Evolutionary conservation across 441 rosid species (phyloP).

Genomic region (Corymbia citriodora): DNA sequence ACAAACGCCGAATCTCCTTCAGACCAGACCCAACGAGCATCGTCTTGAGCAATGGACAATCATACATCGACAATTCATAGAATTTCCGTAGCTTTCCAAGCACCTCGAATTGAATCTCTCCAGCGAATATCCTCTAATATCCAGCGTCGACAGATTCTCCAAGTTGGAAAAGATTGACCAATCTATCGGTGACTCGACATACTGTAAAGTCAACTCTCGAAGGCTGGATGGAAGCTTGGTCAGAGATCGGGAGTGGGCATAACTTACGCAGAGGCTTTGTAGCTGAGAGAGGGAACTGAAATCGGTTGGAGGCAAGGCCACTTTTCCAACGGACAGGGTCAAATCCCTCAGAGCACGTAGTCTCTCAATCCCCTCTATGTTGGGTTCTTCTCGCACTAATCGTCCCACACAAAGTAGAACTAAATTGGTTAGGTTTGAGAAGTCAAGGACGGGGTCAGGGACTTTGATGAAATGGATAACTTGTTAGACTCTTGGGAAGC

Average conservation of each 20-base stretch:
- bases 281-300: not conserved
- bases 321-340: rapidly evolving
- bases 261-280: rapidly evolving
- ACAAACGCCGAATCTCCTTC: rapidly evolving
- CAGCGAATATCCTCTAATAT: rapidly evolving
- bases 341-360: rapidly evolving
- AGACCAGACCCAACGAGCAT: rapidly evolving
- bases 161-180: not conserved
- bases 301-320: not conserved
- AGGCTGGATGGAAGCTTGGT: not conserved
- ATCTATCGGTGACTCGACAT: not conserved
- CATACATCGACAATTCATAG: rapidly evolving
- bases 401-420: rapidly evolving
- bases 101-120: not conserved
- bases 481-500: not conserved
- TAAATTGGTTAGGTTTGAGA: not conserved
- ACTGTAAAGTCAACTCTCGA: rapidly evolving
- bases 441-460: rapidly evolving
- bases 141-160: rapidly evolving
- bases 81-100: not conserved
- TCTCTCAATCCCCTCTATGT: rapidly evolving
- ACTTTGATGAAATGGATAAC: rapidly evolving
- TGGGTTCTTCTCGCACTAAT: too few species aligned
- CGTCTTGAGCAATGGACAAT: not conserved
- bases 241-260: not conserved